A percentile compares a stretch with the other conserved stretches of the same genome.
These are phyloP conservation scores for Picochlorum sp. DNA, from an alignment of 139 green algal species.

Conservation along the genomic window DNA sequence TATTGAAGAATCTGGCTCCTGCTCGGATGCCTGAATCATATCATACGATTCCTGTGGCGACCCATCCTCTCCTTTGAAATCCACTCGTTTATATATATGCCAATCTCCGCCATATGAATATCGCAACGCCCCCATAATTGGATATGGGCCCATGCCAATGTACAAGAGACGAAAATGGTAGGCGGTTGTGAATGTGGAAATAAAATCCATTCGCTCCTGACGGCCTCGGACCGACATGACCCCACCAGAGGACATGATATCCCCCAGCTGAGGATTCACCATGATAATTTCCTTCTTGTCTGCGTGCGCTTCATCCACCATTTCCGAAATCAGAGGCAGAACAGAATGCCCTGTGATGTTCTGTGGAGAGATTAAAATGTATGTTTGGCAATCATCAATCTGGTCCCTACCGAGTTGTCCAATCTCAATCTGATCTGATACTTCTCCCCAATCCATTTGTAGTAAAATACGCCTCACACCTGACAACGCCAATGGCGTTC, in stretches of 20 bases:
- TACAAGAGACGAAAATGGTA: slow-evolving; percentile 62
- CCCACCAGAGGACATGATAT: slow-evolving; percentile 35
- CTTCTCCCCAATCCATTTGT: slow-evolving; percentile 72
- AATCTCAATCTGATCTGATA: slow-evolving; percentile 4
- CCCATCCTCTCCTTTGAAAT: slow-evolving; percentile 16
- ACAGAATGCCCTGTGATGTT: slow-evolving; percentile 68
- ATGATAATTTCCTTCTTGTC: slow-evolving; percentile 45
- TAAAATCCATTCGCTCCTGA: slow-evolving; percentile 40
- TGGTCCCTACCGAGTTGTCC: not conserved
- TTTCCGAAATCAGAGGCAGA: slow-evolving; percentile 40
- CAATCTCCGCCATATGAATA: slow-evolving; percentile 37
- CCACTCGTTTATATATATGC: slow-evolving; percentile 40
- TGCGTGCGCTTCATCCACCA: slow-evolving; percentile 16
- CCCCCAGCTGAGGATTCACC: slow-evolving; percentile 50
- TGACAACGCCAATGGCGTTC: slow-evolving; percentile 53
- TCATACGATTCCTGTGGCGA: slow-evolving; percentile 31
- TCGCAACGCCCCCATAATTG: slow-evolving; percentile 54
- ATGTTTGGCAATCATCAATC: slow-evolving; percentile 35
- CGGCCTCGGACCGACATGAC: slow-evolving; percentile 44
- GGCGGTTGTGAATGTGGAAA: slow-evolving; percentile 29
- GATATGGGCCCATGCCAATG: slow-evolving; percentile 24
- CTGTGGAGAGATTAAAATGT: slow-evolving; percentile 44
- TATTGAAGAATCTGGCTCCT: slow-evolving; percentile 23
- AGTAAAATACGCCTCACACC: slow-evolving; percentile 63
- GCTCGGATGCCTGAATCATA: slow-evolving; percentile 30